Evolutionary conservation across 1,284 basidiomycete genomes (phyloP), one percentile per base, ranked within the genome.

Genomic region (Cryptococcus depauperatus): DNA sequence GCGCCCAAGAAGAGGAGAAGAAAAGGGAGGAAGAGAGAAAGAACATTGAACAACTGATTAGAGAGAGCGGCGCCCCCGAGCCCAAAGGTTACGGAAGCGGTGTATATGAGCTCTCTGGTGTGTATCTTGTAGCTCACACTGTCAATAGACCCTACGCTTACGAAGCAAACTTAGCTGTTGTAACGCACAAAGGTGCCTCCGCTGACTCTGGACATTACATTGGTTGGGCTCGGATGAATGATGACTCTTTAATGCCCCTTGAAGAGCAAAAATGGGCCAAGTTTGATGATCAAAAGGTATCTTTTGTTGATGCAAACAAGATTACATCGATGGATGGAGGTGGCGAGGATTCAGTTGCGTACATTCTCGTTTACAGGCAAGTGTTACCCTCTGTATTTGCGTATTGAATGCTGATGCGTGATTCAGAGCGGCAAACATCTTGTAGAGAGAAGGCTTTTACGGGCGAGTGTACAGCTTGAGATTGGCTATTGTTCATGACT

Each of bases 121-220:
- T 54, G 69, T 62, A 13, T 10, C 18, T 21, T 28, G 16, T 33
- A 11, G 16, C 28, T 21, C 10, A 22, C 9, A 11, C n/a, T n/a
- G n/a, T n/a, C 35, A 16, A 11, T 33, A 34, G 28, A 22, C 10
- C 22, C 9, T n/a, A 23, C 35, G 25, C 23, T 23, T n/a, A 16
- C n/a, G 8, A 13, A 22, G 11, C 9, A 4, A n/a, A 14, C 28
- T 16, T 58, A 87, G 88, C 83, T 1, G 86, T 98, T 61, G 83
- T 99, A 13, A 95, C 91, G 22, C 93, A 97, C 77, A 98, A 98
- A 67, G 95, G 95, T 14, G 82, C 90, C 0, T 85, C 84, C 0
- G 91, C 93, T 0, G 91, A 97, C 63, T 82, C 34, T 62, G 64
- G 90, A 1, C 91, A 95, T 70, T 95, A 93, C 66, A 90, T 93